Conservation (phyloP, 192 early-diverging fungal genomes). For the Mortierella alpina region DNA sequence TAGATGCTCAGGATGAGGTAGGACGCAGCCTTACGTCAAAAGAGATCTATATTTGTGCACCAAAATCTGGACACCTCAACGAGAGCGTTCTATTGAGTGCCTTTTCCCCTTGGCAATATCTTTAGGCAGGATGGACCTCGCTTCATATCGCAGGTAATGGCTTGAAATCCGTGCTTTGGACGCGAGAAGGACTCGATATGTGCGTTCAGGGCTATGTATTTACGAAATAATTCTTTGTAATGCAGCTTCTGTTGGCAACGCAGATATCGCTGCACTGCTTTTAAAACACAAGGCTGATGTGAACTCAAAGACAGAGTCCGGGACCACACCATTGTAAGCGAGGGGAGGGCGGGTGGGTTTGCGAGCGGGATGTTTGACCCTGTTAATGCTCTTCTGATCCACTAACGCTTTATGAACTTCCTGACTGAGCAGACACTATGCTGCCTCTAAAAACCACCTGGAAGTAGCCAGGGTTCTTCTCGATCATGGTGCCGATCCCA, state of each 20-base stretch:
- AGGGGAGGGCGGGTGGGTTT: no score
- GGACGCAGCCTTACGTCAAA: neutral
- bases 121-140: conserved; percentile 64
- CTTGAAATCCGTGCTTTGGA: neutral
- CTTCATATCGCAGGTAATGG: conserved; percentile 64
- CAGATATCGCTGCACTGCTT: conserved; percentile 42
- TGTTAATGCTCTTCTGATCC: no score
- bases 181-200: no score
- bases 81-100: no score
- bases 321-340: conserved; percentile 63
- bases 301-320: conserved; percentile 59
- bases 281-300: conserved; percentile 55
- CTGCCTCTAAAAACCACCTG: conserved; percentile 67
- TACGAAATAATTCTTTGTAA: neutral
- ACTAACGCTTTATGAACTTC: neutral
- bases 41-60: no score
- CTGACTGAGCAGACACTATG: conserved; percentile 60
- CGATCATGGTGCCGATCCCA: conserved; percentile 59
- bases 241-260: conserved; percentile 61
- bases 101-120: no score
- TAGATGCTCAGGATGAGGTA: conserved; percentile 77
- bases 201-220: no score
- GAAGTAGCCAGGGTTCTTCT: conserved; percentile 60
- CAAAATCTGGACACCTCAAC: no score
- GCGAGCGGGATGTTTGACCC: no score